Evolutionary conservation across 345 rosid species (phyloP).

Genomic region (Gossypium herbaceum): DNA sequence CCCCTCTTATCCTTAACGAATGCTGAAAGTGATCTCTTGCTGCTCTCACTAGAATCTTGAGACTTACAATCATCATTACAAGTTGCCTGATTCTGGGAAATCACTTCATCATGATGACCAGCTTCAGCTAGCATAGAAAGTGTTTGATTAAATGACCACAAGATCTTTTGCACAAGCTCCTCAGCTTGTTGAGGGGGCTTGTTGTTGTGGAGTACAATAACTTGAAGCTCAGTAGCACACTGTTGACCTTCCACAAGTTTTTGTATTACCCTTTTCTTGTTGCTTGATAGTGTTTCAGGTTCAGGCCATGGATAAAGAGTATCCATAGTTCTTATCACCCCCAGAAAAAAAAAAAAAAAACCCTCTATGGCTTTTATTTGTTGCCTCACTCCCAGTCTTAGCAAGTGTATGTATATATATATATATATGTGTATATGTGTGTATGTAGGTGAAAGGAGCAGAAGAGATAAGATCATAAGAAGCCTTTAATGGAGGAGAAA

Average conservation of each 20-base stretch:
- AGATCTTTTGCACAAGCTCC: slow-evolving; percentile 43
- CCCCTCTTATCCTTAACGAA: slow-evolving; percentile 51
- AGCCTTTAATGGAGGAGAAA: not conserved
- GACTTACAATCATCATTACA: slow-evolving; percentile 37
- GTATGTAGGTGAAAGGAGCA: slow-evolving; percentile 19
- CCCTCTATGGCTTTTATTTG: not conserved
- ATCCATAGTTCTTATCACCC: slow-evolving; percentile 19
- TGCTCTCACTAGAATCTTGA: slow-evolving; percentile 56
- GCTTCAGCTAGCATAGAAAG: slow-evolving; percentile 30
- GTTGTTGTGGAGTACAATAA: slow-evolving; percentile 21
- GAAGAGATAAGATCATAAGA: slow-evolving; percentile 17
- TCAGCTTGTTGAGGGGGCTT: slow-evolving; percentile 20
- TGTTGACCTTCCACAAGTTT: slow-evolving; percentile 48
- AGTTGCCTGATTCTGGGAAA: slow-evolving; percentile 17
- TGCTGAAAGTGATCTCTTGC: slow-evolving; percentile 28
- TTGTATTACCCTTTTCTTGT: slow-evolving; percentile 22
- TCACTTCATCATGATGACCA: slow-evolving; percentile 6
- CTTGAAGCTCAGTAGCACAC: slow-evolving; percentile 41
- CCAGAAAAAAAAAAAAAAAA: too few species aligned
- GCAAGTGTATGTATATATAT: not conserved
- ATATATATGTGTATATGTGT: not conserved
- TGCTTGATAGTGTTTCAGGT: slow-evolving; percentile 13
- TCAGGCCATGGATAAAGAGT: slow-evolving; percentile 8
- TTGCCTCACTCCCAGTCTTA: not conserved
- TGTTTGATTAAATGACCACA: slow-evolving; percentile 36